Base-by-base conservation (phyloP, 257 asterid species). In the Solanum etuberosum region DNA sequence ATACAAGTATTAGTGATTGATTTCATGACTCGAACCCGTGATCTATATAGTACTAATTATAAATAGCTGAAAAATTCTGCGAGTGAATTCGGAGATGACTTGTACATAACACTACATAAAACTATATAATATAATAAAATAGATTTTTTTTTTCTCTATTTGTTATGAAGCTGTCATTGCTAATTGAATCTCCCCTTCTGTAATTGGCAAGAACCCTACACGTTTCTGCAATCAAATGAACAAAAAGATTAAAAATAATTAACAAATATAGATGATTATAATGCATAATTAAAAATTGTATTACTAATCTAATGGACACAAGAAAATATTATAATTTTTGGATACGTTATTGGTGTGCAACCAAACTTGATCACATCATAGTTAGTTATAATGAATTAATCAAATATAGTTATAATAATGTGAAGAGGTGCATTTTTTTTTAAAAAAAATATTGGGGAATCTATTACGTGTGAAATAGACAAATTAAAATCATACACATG, bases 121-220 rank as follows among this genome's bases (percentile, higher is more conserved):
- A 46, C 31, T 40, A 38, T 40, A 76, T 40, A 76, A 48, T 9
- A 81, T 81, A 80, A 48, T 81, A 48, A 71, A 80, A 80, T 81
- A 25, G 85, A 48, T 48, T 46, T 35, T 35, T 40, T 43, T 40
- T 48, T 43, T 48, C 14, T 43, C 46, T 25, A 34, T n/a, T 35
- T 27, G n/a, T 40, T 89, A 93, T 51, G 92, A 90, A 43, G 68
- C 57, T 12, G 95, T 91, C 81, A 91, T 90, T 3, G 94, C 96
- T 46, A 92, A 90, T 27, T 94, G 98, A 81, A 94, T 94, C 88
- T 96, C 98, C 84, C 95, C 94, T 90, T 94, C 97, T 9, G 57
- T 90, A 40, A 95, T 83, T 5, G 99, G 97, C 92, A 92, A 51
- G 89, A 96, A 96, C 76, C 98, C 98, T 74, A 96, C 98, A 86